Base-by-base conservation (phyloP, 2,329 filamentous ascomycete genomes). In the Verticillium albo-atrum region DNA sequence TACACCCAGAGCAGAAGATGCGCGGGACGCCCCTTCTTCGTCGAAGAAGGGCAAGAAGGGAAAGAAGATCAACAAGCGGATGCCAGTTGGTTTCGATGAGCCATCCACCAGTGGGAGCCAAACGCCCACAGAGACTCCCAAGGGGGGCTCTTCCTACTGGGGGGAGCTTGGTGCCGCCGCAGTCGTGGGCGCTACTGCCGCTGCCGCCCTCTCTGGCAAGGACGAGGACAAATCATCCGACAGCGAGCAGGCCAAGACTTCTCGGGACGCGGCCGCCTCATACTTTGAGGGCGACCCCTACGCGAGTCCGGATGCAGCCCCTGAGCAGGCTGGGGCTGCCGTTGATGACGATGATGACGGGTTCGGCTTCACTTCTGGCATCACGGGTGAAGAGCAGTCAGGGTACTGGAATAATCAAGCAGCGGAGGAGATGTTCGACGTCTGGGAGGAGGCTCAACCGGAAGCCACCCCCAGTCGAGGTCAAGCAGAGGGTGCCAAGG, bases 21-120 rank as follows among this genome's bases (percentile, higher is more conserved):
- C 65, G 17, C 64, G 68, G 51, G 55, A 57, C 6, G 59, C 65
- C 3, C 35, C 59, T 4, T 7, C 42, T 3, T 23, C 59, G 25
- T 56, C 60, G 58, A 67, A 71, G 61, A 71, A 70, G 60, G 67
- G 71, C 60, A 71, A 74, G 60, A 69, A 69, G 59, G 56, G 56
- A 23, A 47, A 47, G 42, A 47, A 70, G 61, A 69, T 71, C 59
- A 64, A 67, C 58, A 66, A 57, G 28, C 42, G 42, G 5, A 47
- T 54, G 42, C 42, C 42, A 17, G 12, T 55, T 23, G 20, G 55
- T 34, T 42, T 42, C 9, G 51, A 34, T 34, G 56, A 60, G 51
- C 37, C 51, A 20, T 57, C 57, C n/a, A 35, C 12, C 17, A 51
- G 42, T 12, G 42, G 20, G 6, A 47, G 42, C 20, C 42, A 47